Conservation (phyloP, 176 grass and related monocot species). For the Lolium rigidum region DNA sequence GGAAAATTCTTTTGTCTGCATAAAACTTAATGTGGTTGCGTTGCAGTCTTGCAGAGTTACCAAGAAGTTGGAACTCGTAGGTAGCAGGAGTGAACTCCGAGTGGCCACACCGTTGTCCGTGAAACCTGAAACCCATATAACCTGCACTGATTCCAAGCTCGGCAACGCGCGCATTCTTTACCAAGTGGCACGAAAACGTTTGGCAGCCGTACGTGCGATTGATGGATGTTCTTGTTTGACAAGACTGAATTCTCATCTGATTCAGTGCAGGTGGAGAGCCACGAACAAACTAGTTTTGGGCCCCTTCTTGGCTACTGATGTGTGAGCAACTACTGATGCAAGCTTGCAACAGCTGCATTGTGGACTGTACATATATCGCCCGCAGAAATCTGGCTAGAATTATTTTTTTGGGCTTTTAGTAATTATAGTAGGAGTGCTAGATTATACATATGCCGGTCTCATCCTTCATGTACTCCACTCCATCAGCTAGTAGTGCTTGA, state of each 20-base stretch:
- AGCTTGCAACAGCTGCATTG: slow-evolving; percentile 2
- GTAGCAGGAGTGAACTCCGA: background rate
- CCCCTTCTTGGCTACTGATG: background rate
- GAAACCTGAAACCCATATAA: background rate
- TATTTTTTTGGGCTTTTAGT: background rate
- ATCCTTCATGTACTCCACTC: background rate
- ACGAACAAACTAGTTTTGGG: background rate
- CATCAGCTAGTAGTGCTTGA: background rate
- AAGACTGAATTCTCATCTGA: slow-evolving; percentile 12
- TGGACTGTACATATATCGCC: background rate
- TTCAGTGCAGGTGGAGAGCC: background rate
- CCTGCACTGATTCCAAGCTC: slow-evolving; percentile 16
- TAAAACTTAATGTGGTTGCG: background rate
- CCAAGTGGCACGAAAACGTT: background rate
- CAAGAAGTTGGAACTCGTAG: slow-evolving; percentile 10
- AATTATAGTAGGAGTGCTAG: background rate
- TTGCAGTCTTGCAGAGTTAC: background rate
- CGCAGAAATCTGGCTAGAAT: background rate
- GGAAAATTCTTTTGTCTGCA: background rate
- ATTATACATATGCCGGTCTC: background rate
- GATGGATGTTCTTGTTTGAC: background rate
- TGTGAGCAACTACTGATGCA: background rate
- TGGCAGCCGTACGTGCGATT: background rate
- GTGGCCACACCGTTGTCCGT: background rate
- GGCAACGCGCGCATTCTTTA: slow-evolving; percentile 17